These are phyloP conservation scores for Malassezia brasiliensis DNA, from an alignment of 1,284 basidiomycete species.

Conservation along the genomic window DNA sequence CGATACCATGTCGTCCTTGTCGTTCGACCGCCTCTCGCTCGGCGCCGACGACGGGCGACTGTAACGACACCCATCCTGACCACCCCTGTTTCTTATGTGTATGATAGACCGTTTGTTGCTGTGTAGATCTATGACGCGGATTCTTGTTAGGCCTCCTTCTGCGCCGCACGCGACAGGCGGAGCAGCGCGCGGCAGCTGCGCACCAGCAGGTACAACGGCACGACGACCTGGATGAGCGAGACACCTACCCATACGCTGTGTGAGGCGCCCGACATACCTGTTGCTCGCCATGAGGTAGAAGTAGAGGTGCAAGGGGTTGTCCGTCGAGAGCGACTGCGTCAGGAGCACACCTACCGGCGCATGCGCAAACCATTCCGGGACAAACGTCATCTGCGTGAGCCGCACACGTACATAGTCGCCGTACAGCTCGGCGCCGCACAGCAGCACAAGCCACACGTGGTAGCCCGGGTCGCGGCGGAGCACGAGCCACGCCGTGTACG, in stretches of 20 bases:
- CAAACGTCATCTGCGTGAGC: slow-evolving; percentile 34
- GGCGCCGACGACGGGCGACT: background rate
- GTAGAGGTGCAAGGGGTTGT: slow-evolving; percentile 8
- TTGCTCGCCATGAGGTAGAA: slow-evolving; percentile 11
- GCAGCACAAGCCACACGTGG: slow-evolving; percentile 33
- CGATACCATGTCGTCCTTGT: background rate
- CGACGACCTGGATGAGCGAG: background rate
- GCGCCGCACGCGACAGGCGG: background rate
- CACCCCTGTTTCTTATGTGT: background rate
- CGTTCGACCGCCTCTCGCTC: background rate
- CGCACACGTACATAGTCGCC: slow-evolving; percentile 21
- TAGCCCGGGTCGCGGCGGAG: slow-evolving; percentile 21
- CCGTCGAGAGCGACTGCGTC: slow-evolving; percentile 7
- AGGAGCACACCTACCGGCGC: slow-evolving; percentile 1
- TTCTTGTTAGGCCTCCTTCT: background rate
- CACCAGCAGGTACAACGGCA: slow-evolving; percentile 1
- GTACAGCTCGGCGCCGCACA: slow-evolving; percentile 37
- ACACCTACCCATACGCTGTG: slow-evolving; percentile 7
- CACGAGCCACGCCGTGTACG: slow-evolving; percentile 29
- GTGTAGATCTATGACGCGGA: too few relatives aligned
- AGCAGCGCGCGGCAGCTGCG: background rate
- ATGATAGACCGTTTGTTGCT: too few relatives aligned
- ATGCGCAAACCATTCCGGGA: slow-evolving; percentile 36
- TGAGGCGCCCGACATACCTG: background rate
- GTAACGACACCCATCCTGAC: background rate